These are phyloP conservation scores for Alternaria gaisen DNA, from an alignment of 2,329 filamentous ascomycete genomes.

Conservation along the genomic window DNA sequence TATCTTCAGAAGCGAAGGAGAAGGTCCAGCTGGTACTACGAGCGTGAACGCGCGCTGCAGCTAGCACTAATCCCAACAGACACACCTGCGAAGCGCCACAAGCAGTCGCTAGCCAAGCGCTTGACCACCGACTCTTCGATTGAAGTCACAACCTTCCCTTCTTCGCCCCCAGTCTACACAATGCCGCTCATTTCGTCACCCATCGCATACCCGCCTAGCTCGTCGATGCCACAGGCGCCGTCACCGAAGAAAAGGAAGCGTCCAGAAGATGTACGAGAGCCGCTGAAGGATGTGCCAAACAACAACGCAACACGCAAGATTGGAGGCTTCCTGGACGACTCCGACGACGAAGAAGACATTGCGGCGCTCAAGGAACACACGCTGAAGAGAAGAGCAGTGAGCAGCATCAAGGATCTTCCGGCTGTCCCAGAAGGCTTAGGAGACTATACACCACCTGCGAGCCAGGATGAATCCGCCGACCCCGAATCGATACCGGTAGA, in stretches of 20 bases:
- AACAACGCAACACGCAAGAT: conserved; percentile 47
- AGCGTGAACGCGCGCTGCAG: conserved; percentile 5
- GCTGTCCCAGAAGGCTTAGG: conserved; percentile 32
- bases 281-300: conserved; percentile 43
- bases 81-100: conserved; percentile 41
- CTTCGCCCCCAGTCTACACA: conserved; percentile 61
- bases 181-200: conserved; percentile 71
- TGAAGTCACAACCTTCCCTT: conserved; percentile 33
- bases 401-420: conserved; percentile 39
- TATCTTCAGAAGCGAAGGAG: conserved; percentile 60
- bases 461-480: conserved; percentile 41
- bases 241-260: conserved; percentile 53
- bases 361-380: conserved; percentile 51
- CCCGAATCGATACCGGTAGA: conserved; percentile 42
- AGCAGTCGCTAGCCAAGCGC: conserved; percentile 15
- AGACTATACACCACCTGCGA: conserved; percentile 47
- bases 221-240: conserved; percentile 48
- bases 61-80: conserved; percentile 40
- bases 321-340: conserved; percentile 53
- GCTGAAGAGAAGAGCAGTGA: conserved; percentile 46
- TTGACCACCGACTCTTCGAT: conserved; percentile 25
- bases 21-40: conserved; percentile 47
- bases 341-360: conserved; percentile 54
- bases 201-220: conserved; percentile 63
- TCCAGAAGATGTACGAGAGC: conserved; percentile 37